Base-by-base conservation (phyloP, 148 eudicot species). In the Rhododendron williamsianum region DNA sequence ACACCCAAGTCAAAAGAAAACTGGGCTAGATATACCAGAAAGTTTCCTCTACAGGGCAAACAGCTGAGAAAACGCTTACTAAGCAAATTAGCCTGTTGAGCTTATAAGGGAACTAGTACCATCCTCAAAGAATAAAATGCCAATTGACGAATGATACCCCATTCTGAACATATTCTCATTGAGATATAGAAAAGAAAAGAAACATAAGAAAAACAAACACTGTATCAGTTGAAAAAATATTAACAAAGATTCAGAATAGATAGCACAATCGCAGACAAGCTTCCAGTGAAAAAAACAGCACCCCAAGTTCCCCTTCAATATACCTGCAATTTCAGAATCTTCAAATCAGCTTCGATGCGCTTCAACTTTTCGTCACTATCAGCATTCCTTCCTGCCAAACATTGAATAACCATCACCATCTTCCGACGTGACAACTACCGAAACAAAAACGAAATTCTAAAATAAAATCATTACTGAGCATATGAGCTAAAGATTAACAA, bases 311-410 rank as follows among this genome's bases (percentile, higher is more conserved):
- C 74, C 52, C 43, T 80, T 69, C 82, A 81, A 82, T 80, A 84
- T 85, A 96, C 99, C 99, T 95, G 98, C 83, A 89, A 86, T 82
- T 92, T 90, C 87, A 97, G 88, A 88, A 95, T 94, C 86, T 90
- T 95, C 84, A 92, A 84, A 91, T 97, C 98, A 80, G 99, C 99
- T 87, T 97, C 96, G 45, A 95, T 91, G 80, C 98, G 93, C 86
- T 90, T 92, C 80, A 93, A 65, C 83, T 90, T 92, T 83, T 88
- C 82, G 35, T 87, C 92, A 65, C 83, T 91, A 85, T 88, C 92
- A 84, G 85, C 87, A 87, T 83, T 84, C 87, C 86, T 92, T 80
- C 98, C 99, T 95, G 95, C 82, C 73, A 69, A 63, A 80, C 9
- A 58, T 54, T 43, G 69, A 51, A 63, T 38, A 82, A 74, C 84